Conservation (phyloP, 2,329 filamentous ascomycete genomes). For the Ophiocordyceps robertsii region DNA sequence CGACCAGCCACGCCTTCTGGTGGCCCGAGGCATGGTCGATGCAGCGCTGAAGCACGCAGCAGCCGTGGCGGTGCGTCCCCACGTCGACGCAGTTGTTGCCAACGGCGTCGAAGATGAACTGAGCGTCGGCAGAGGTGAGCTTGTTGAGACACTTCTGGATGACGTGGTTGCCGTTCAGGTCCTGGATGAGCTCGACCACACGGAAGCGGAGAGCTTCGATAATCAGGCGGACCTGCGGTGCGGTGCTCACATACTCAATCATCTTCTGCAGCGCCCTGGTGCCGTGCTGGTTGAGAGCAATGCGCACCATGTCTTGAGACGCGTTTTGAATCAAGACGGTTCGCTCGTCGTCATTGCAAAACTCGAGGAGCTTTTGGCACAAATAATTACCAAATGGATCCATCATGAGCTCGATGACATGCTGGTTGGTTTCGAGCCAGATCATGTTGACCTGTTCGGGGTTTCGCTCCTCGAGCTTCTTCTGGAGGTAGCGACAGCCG, state of each 20-base stretch:
- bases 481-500: constrained; percentile 90
- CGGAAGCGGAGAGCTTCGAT: constrained; percentile 70
- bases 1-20: constrained; percentile 79
- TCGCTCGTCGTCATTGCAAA: constrained; percentile 87
- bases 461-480: constrained; percentile 86
- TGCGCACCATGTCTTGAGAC: constrained; percentile 73
- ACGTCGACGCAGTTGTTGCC: constrained; percentile 77
- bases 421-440: constrained; percentile 82
- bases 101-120: constrained; percentile 96
- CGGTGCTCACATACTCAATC: constrained; percentile 90
- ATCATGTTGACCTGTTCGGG: constrained; percentile 81
- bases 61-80: constrained; percentile 93
- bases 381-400: constrained; percentile 99
- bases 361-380: constrained; percentile 95
- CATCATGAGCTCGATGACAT: constrained; percentile 96
- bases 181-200: constrained; percentile 91
- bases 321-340: constrained; percentile 87
- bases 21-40: constrained; percentile 89
- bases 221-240: constrained; percentile 75
- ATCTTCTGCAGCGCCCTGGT: constrained; percentile 97
- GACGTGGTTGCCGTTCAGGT: constrained; percentile 96
- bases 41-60: constrained; percentile 94
- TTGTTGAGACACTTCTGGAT: constrained; percentile 99
- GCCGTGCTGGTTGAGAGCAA: constrained; percentile 93
- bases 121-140: constrained; percentile 66